Evolutionary conservation across 1,139 yeast species (phyloP), one percentile per base, ranked within the genome.

Genomic region (Pichia sp.): DNA sequence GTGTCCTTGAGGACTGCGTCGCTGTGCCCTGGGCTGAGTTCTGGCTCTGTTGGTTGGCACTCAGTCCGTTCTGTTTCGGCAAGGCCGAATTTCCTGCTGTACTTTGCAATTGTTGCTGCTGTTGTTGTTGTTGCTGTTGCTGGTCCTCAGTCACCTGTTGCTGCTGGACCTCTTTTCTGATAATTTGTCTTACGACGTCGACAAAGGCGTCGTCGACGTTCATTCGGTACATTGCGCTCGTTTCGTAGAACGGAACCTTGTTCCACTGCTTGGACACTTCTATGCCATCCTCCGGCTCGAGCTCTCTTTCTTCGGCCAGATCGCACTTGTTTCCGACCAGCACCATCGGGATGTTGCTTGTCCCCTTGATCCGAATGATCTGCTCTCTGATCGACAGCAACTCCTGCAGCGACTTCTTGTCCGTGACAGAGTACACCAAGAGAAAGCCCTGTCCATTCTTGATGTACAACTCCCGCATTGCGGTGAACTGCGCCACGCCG

Each of bases 401-500:
- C 70, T 90, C 96, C 63, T 88, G 90, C 66, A 88, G 81, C 3
- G 95, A 86, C 64, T 84, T 82, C 57, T 85, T 77, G 59, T 90
- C 87, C 54, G 90, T 87, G 61, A 90, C 90, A 6, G 93, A 85
- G 67, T 89, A 90, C 29, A 88, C 96, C 59, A 90, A 74, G 53
- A 90, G 72, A 66, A 89, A 90, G 16, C 96, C 97, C 69, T 90
- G 96, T 49, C 96, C 96, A 16, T 95, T 89, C 60, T 96, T 80
- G 84, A 93, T 93, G 74, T 95, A 79, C 65, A 85, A 95, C 72
- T 93, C 98, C 66, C 98, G 80, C 93, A 93, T 86, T 23, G 97
- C 97, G 53, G 92, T 84, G 72, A 90, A 93, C 72, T 93, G 98
- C 67, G 93, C 98, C 72, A 92, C 97, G 48, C 99, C 99, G 8